A percentile compares a stretch with the other conserved stretches of the same genome.
Evolutionary conservation across 192 early-diverging fungal genomes (phyloP).

Genomic region (Podochytrium sp.): DNA sequence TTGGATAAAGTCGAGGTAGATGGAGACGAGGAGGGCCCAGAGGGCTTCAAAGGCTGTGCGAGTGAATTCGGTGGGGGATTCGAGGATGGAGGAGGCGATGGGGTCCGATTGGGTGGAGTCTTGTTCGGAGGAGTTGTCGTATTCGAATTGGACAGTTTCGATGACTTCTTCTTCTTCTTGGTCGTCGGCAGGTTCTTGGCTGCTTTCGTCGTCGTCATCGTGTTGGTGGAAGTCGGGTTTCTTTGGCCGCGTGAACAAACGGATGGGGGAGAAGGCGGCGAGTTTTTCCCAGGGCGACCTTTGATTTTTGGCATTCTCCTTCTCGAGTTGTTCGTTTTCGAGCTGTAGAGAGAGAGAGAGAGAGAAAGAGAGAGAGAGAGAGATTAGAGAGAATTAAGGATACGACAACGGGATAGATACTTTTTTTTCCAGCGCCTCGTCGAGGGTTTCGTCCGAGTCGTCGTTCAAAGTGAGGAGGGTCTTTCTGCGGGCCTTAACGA

Average conservation of each 20-base stretch:
- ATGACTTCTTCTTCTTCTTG: constrained; percentile 15
- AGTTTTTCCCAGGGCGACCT: neutral
- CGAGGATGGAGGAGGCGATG: neutral
- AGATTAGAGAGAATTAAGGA: neutral
- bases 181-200: neutral
- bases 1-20: neutral
- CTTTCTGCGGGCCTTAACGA: too few species aligned
- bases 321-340: neutral
- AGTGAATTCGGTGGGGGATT: constrained; percentile 1
- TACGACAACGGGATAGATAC: neutral
- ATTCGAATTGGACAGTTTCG: constrained; percentile 13
- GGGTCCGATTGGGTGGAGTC: neutral
- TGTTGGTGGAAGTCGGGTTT: neutral
- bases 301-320: neutral
- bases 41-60: neutral
- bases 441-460: constrained; percentile 11
- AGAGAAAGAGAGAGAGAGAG: neutral
- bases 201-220: neutral
- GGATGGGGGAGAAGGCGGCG: constrained; percentile 1
- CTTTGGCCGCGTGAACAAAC: neutral
- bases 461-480: too few species aligned
- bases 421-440: neutral
- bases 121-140: too few species aligned
- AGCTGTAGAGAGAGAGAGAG: neutral
- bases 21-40: neutral